phyloP scores from a whole-genome alignment of 164 flowering plant genomes.

The Cinnamomum micranthum region DNA sequence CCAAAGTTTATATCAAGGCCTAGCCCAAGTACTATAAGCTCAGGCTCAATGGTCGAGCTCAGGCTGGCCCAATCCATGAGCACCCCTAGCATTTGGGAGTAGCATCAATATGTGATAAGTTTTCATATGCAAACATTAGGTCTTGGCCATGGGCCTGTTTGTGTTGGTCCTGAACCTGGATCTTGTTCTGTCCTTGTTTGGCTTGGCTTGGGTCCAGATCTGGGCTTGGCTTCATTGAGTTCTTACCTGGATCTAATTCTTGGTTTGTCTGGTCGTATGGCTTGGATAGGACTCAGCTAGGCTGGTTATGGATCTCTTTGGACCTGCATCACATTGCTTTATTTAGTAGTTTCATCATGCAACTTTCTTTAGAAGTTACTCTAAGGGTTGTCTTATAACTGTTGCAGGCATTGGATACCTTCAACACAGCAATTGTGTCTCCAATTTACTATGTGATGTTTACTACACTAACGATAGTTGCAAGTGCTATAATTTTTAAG shows the following conservation, averaged over 20 bases:
- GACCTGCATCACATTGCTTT: background rate
- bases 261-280: background rate
- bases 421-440: slow-evolving; percentile 88
- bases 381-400: slow-evolving; percentile 1
- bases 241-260: background rate
- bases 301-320: background rate
- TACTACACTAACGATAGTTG: slow-evolving; percentile 83
- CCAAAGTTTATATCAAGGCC: no score
- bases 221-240: background rate
- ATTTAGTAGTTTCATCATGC: background rate
- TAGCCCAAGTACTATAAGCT: no score
- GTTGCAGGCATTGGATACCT: slow-evolving; percentile 84
- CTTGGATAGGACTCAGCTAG: no score
- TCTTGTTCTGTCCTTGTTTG: no score
- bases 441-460: slow-evolving; percentile 95
- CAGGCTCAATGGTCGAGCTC: no score
- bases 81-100: no score
- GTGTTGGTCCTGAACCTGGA: no score
- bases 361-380: background rate
- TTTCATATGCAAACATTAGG: no score
- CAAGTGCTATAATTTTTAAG: slow-evolving; percentile 95
- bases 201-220: background rate
- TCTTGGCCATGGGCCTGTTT: no score
- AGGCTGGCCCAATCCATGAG: no score
- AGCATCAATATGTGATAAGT: no score